Evolutionary conservation across 129 eudicot genomes (phyloP).

Genomic region (Chrysanthemum makinoi): DNA sequence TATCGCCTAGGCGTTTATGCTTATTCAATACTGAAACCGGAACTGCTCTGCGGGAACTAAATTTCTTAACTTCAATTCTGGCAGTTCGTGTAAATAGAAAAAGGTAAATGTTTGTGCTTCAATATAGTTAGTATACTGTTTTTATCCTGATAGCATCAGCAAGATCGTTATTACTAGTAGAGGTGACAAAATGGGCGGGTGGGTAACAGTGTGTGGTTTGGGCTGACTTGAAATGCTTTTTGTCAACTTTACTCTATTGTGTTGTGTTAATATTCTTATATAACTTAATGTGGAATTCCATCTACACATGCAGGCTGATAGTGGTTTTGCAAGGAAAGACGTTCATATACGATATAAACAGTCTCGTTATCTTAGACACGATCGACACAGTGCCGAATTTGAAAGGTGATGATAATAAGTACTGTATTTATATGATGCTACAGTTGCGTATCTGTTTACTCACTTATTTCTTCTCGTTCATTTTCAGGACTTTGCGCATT

Average conservation of each 20-base stretch:
- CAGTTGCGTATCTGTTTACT: conserved; percentile 7
- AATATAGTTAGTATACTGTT: neutral
- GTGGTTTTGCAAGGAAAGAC: conserved; percentile 85
- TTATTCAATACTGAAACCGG: conserved; percentile 74
- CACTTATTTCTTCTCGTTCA: conserved; percentile 4
- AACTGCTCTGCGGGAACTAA: conserved; percentile 67
- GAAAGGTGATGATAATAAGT: conserved; percentile 49
- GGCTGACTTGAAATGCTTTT: neutral
- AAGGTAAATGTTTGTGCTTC: conserved; percentile 44
- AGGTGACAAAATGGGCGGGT: neutral
- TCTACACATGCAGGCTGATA: conserved; percentile 57
- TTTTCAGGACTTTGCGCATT: conserved; percentile 87
- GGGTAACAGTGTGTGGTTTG: neutral
- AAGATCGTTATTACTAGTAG: neutral
- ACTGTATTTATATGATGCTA: conserved; percentile 7
- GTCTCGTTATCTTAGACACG: conserved; percentile 63
- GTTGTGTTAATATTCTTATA: neutral
- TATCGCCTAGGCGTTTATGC: conserved; percentile 96
- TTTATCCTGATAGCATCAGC: neutral
- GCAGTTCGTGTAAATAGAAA: conserved; percentile 77
- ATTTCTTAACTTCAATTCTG: conserved; percentile 88
- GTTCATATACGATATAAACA: conserved; percentile 82
- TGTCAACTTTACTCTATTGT: neutral
- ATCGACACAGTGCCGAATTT: conserved; percentile 87
- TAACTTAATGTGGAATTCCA: conserved; percentile 2